Percentiles rank a stretch among this genome's conserved stretches.
These are phyloP conservation scores for Phyllosticta paracitricarpa DNA, from an alignment of 2,329 filamentous ascomycete species.

Conservation along the genomic window DNA sequence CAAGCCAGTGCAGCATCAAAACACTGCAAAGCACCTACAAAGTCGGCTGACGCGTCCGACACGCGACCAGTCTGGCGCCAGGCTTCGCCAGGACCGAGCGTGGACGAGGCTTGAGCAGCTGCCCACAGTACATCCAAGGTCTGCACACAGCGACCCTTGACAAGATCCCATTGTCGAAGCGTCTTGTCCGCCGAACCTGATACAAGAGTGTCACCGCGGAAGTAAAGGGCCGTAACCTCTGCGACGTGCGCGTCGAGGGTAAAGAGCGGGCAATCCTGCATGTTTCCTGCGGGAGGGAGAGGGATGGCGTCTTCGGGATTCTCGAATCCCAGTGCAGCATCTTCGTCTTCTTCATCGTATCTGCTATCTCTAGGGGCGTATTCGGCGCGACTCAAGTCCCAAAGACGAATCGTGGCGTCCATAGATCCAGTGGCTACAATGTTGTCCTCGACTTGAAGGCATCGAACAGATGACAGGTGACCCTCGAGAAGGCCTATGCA, in stretches of 20 bases:
- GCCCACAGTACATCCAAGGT: conserved; percentile 98
- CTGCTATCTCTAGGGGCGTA: conserved; percentile 60
- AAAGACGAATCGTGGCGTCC: conserved; percentile 88
- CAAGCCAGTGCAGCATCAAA: conserved; percentile 94
- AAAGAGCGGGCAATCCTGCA: conserved; percentile 83
- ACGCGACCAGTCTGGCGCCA: conserved; percentile 67
- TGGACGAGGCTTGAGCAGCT: conserved; percentile 75
- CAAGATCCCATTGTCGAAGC: conserved; percentile 91
- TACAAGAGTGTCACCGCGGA: conserved; percentile 78
- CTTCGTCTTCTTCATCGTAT: conserved; percentile 36
- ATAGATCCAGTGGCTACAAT: conserved; percentile 88
- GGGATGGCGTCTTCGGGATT: conserved; percentile 63
- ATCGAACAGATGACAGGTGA: conserved; percentile 85
- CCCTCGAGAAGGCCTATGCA: conserved; percentile 89
- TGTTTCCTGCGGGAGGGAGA: conserved; percentile 58
- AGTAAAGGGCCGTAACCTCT: conserved; percentile 88
- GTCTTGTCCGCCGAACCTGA: conserved; percentile 98
- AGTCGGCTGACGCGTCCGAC: conserved; percentile 64
- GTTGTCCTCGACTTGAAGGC: conserved; percentile 90
- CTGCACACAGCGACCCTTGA: conserved; percentile 94
- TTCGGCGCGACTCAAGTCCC: conserved; percentile 84
- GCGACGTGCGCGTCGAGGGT: conserved; percentile 84
- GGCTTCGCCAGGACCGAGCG: conserved; percentile 47
- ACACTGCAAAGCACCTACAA: conserved; percentile 88
- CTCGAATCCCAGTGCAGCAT: conserved; percentile 59